Percentiles rank a stretch among this genome's conserved stretches.
Conservation (phyloP, 1,139 yeast genomes). For the Pneumocystis murina region DNA sequence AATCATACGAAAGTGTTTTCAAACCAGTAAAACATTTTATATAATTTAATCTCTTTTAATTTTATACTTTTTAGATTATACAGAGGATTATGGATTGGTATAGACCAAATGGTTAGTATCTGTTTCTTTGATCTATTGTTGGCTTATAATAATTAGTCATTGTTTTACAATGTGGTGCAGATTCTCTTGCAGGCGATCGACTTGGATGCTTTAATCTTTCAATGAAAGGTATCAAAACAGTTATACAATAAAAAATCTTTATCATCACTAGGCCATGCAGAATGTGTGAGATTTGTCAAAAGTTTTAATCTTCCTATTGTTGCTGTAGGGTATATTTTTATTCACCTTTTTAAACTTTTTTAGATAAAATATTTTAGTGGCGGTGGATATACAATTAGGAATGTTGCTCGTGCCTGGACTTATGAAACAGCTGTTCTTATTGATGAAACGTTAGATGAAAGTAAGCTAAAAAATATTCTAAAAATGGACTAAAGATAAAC, state of each 20-base stretch:
- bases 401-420: conserved; percentile 73
- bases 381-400: conserved; percentile 43
- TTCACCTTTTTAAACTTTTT: conserved; percentile 32
- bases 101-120: conserved; percentile 79
- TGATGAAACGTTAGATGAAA: conserved; percentile 6
- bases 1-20: conserved; percentile 66
- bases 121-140: background rate
- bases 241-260: too few species aligned
- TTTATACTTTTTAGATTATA: conserved; percentile 22
- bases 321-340: conserved; percentile 82
- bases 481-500: conserved; percentile 47
- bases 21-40: conserved; percentile 41
- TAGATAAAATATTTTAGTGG: background rate
- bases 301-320: conserved; percentile 75
- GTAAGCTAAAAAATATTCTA: background rate
- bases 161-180: conserved; percentile 22
- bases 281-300: conserved; percentile 73
- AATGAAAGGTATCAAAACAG: conserved; percentile 31
- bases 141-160: conserved; percentile 32
- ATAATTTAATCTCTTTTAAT: background rate
- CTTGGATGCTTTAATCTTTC: conserved; percentile 63
- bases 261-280: conserved; percentile 48
- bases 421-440: conserved; percentile 54
- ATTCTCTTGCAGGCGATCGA: conserved; percentile 42
- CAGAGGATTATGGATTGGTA: conserved; percentile 73